Percentiles rank a stretch among this genome's conserved stretches.
Conservation (phyloP, 345 rosid genomes). For the Tarenaya hassleriana region DNA sequence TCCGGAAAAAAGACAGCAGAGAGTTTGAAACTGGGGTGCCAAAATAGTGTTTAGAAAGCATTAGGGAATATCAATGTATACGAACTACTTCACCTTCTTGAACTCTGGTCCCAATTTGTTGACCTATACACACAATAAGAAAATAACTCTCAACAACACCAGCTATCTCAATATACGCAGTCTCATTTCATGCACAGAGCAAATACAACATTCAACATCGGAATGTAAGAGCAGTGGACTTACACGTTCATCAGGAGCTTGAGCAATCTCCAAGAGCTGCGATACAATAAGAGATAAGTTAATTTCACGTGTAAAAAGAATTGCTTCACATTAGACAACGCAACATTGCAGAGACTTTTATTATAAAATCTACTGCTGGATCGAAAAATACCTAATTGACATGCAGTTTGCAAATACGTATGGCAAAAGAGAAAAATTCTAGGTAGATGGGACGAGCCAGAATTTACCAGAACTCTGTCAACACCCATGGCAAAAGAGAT, state of each 20-base stretch:
- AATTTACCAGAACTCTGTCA: constrained; percentile 81
- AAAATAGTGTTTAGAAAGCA: neutral
- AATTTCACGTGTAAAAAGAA: constrained; percentile 14
- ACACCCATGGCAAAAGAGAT: constrained; percentile 95
- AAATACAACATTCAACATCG: too few relatives aligned
- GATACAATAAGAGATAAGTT: constrained; percentile 3
- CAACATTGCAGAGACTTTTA: neutral
- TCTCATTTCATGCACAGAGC: too few relatives aligned
- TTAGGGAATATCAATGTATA: neutral
- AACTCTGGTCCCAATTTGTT: constrained; percentile 91
- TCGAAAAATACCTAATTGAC: neutral
- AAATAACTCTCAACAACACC: neutral
- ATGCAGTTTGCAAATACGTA: neutral
- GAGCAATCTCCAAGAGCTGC: constrained; percentile 98
- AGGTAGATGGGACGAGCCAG: constrained; percentile 1
- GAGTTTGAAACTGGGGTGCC: too few relatives aligned
- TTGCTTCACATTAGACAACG: neutral
- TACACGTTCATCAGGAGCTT: constrained; percentile 94
- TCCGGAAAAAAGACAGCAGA: constrained; percentile 6
- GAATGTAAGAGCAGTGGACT: constrained; percentile 32
- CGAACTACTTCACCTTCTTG: constrained; percentile 55
- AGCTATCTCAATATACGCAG: too few relatives aligned
- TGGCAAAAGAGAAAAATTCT: constrained; percentile 2
- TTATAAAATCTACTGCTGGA: neutral
- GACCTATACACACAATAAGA: constrained; percentile 45